A percentile compares a stretch with the other conserved stretches of the same genome.
phyloP scores from a whole-genome alignment of 441 rosid genomes.

The Francoa sonchifolia region DNA sequence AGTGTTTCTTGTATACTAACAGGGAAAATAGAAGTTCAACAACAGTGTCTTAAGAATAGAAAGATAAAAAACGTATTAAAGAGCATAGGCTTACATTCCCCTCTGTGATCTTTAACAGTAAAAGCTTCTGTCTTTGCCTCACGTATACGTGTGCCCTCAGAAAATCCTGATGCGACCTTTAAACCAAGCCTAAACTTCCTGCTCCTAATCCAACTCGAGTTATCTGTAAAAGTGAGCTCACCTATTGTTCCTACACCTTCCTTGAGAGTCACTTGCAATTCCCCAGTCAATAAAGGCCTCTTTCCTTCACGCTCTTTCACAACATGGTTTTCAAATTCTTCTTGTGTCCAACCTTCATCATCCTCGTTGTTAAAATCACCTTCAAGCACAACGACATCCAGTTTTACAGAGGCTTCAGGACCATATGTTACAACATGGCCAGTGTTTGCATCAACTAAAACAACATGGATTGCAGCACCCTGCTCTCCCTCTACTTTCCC shows the following conservation, averaged over 20 bases:
- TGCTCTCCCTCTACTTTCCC: constrained; percentile 99
- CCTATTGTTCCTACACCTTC: constrained; percentile 97
- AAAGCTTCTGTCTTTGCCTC: constrained; percentile 99
- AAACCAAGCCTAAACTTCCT: constrained; percentile 92
- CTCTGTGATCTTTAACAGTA: constrained; percentile 93
- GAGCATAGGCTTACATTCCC: constrained; percentile 55
- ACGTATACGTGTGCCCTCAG: constrained; percentile 65
- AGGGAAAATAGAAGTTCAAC: constrained; percentile 1
- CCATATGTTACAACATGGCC: constrained; percentile 68
- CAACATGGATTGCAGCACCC: constrained; percentile 89
- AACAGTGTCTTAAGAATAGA: neutral
- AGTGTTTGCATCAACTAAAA: constrained; percentile 55
- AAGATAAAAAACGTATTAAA: constrained; percentile 3
- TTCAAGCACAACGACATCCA: constrained; percentile 87
- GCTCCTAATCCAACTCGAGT: constrained; percentile 98
- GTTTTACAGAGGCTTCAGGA: constrained; percentile 62
- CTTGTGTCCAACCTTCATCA: constrained; percentile 87
- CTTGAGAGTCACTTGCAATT: constrained; percentile 73
- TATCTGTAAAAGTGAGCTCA: constrained; percentile 85
- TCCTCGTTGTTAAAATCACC: constrained; percentile 91
- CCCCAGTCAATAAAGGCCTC: constrained; percentile 86
- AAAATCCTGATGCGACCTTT: constrained; percentile 56
- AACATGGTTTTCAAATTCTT: constrained; percentile 85
- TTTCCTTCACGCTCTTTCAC: constrained; percentile 98
- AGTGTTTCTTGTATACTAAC: constrained; percentile 97